Conservation (phyloP, 768 basidiomycete species). For the Leccinum incarnatum region DNA sequence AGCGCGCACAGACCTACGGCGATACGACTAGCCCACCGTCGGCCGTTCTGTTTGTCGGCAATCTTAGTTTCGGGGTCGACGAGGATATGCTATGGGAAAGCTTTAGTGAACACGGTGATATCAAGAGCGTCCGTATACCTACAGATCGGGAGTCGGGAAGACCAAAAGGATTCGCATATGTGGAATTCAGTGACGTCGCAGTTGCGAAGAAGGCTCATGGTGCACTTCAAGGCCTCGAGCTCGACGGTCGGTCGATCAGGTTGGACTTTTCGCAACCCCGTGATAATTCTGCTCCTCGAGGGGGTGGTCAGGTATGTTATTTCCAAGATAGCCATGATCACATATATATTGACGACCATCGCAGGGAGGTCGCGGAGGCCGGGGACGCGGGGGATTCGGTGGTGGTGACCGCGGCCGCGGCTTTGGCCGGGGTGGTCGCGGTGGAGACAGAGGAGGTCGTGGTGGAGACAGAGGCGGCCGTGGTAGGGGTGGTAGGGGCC, state of each 20-base stretch:
- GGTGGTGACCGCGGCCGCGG: slow-evolving; percentile 41
- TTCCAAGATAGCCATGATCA: slow-evolving; percentile 6
- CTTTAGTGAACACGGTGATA: slow-evolving; percentile 83
- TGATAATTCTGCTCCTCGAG: slow-evolving; percentile 44
- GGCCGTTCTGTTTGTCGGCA: slow-evolving; percentile 84
- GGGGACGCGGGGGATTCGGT: slow-evolving; percentile 30
- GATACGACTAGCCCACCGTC: slow-evolving; percentile 69
- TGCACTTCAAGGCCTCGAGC: slow-evolving; percentile 64
- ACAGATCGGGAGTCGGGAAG: slow-evolving; percentile 89
- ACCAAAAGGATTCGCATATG: slow-evolving; percentile 95
- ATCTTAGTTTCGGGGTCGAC: slow-evolving; percentile 73
- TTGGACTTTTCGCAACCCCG: slow-evolving; percentile 87
- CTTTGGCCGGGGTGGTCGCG: slow-evolving; percentile 41
- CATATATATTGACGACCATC: background rate
- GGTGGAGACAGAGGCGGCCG: slow-evolving; percentile 42
- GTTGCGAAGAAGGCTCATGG: slow-evolving; percentile 78
- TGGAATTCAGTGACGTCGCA: slow-evolving; percentile 85
- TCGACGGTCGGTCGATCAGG: slow-evolving; percentile 78
- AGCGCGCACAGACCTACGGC: slow-evolving; percentile 72
- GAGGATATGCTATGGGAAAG: slow-evolving; percentile 89
- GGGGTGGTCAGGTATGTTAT: slow-evolving; percentile 43
- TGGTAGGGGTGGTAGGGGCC: slow-evolving; percentile 39
- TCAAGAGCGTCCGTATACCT: slow-evolving; percentile 85
- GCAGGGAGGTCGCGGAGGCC: slow-evolving; percentile 35
- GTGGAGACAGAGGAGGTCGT: slow-evolving; percentile 36